Evolutionary conservation across 495 filamentous ascomycete genomes (phyloP).

Genomic region (Aspergillus kassunensis): DNA sequence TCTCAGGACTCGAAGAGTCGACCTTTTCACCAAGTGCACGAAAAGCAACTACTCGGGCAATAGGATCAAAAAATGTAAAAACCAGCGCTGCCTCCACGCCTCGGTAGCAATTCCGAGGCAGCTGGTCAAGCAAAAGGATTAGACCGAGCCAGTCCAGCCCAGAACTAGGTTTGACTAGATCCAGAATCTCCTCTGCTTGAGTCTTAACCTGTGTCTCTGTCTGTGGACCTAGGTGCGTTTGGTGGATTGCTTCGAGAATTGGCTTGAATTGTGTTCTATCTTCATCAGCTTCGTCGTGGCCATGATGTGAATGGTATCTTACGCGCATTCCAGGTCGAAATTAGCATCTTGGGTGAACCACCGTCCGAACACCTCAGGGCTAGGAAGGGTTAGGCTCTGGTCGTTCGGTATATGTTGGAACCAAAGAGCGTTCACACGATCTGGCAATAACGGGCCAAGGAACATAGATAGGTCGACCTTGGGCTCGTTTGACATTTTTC

Average conservation of each 20-base stretch:
- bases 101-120: slow-evolving; percentile 33
- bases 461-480: background rate
- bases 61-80: slow-evolving; percentile 27
- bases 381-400: slow-evolving; percentile 1
- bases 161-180: slow-evolving; percentile 16
- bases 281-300: background rate
- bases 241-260: slow-evolving; percentile 22
- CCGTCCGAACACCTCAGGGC: background rate
- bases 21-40: slow-evolving; percentile 18
- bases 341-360: slow-evolving; percentile 26
- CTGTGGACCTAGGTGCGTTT: background rate
- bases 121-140: slow-evolving; percentile 28
- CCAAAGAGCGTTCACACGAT: slow-evolving; percentile 6
- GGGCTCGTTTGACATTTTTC: slow-evolving; percentile 1
- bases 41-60: slow-evolving; percentile 23
- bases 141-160: slow-evolving; percentile 25
- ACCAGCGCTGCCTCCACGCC: slow-evolving; percentile 26
- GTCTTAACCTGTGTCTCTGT: slow-evolving; percentile 9
- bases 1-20: slow-evolving; percentile 12
- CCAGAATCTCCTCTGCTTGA: slow-evolving; percentile 19
- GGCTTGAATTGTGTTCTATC: slow-evolving; percentile 23
- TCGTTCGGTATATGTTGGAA: slow-evolving; percentile 6
- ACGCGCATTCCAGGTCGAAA: slow-evolving; percentile 31
- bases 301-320: background rate
- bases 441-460: background rate